phyloP scores from a whole-genome alignment of 495 filamentous ascomycete genomes.

The Aspergillus carlsbadensis region DNA sequence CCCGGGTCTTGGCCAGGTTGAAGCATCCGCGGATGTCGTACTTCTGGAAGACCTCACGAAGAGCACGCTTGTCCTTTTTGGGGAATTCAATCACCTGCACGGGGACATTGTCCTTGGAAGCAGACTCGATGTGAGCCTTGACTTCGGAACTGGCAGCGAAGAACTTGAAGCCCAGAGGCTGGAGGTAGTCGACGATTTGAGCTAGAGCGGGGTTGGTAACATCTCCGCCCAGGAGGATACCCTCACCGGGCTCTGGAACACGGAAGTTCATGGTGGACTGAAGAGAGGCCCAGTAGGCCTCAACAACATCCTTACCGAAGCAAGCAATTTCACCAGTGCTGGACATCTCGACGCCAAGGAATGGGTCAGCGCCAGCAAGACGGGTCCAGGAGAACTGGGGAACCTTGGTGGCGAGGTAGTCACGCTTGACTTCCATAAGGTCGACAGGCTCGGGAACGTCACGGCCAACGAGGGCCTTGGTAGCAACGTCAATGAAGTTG shows the following conservation, averaged over 20 bases:
- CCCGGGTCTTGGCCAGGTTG: conserved; percentile 84
- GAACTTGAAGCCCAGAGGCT: conserved; percentile 89
- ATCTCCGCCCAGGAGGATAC: conserved; percentile 91
- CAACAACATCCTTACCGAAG: conserved; percentile 92
- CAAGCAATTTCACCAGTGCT: conserved; percentile 97
- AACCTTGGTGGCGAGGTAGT: conserved; percentile 95
- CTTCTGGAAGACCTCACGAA: conserved; percentile 95
- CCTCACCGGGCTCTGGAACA: conserved; percentile 87
- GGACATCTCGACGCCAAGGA: conserved; percentile 96
- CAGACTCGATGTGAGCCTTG: conserved; percentile 76
- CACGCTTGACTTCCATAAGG: conserved; percentile 81
- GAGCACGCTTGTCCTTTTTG: conserved; percentile 89
- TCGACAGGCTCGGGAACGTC: conserved; percentile 85
- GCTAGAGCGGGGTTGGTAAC: conserved; percentile 62
- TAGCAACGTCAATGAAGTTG: conserved; percentile 97
- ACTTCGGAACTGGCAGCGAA: conserved; percentile 79
- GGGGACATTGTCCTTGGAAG: conserved; percentile 58
- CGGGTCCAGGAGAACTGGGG: conserved; percentile 99
- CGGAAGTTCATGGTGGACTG: conserved; percentile 99
- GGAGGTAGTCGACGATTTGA: conserved; percentile 76
- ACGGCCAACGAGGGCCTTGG: conserved; percentile 85
- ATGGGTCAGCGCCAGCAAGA: conserved; percentile 96
- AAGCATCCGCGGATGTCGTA: conserved; percentile 95
- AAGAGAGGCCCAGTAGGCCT: conserved; percentile 95
- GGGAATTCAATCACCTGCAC: conserved; percentile 98